A percentile compares a stretch with the other conserved stretches of the same genome.
phyloP scores from a whole-genome alignment of 768 basidiomycete species.

The Phaffia australis region DNA sequence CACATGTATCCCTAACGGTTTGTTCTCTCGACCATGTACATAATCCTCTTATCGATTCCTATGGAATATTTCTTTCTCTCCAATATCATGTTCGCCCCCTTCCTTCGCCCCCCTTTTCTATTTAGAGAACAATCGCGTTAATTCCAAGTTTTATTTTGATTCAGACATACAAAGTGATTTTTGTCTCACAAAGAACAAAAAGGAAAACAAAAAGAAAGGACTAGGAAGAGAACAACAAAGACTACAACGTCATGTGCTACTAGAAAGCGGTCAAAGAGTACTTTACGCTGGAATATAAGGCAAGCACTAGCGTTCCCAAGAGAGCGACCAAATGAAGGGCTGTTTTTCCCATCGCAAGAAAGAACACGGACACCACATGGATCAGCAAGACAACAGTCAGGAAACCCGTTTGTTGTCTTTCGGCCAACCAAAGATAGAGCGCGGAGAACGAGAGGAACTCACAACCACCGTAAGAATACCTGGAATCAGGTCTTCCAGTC shows the following conservation, averaged over 20 bases:
- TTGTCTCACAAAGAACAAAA: not conserved
- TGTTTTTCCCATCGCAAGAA: too few species aligned
- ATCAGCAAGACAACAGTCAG: too few species aligned
- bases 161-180: not conserved
- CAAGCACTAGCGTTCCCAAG: too few species aligned
- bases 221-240: too few species aligned
- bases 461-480: constrained; percentile 5
- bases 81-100: not conserved
- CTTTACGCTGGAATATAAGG: too few species aligned
- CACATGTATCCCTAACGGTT: not conserved
- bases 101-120: not conserved
- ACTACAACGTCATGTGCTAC: too few species aligned
- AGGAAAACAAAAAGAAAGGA: too few species aligned
- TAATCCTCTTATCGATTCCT: not conserved
- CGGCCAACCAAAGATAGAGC: not conserved
- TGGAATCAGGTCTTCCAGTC: constrained; percentile 1
- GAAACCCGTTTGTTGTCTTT: too few species aligned
- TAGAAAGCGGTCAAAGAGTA: too few species aligned
- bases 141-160: not conserved
- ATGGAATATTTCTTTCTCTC: not conserved
- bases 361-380: too few species aligned
- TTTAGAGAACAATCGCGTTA: too few species aligned
- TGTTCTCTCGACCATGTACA: not conserved
- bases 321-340: too few species aligned
- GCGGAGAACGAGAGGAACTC: not conserved